Base-by-base conservation (phyloP, 305 asterid genomes). In the Caryopteris hybrid region DNA sequence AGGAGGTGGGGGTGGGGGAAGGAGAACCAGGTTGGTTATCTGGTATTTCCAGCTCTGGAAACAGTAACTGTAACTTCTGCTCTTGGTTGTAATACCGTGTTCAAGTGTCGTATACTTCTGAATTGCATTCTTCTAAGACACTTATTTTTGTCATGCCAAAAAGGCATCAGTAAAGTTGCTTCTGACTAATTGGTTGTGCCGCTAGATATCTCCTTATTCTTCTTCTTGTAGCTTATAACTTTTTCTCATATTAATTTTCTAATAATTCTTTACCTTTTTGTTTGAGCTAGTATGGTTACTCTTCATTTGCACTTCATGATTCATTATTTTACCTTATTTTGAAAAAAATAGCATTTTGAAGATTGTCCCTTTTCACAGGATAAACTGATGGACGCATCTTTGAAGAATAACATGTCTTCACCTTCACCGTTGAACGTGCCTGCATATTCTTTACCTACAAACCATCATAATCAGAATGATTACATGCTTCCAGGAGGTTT, bases 401-500 rank as follows among this genome's bases (percentile, higher is more conserved):
- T 83, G 72, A 84, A 78, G 86, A 81, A 69, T 79, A 74, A 69
- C 50, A 68, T 74, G 33, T 34, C 86, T 50, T 79, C 90, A 74
- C 66, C 86, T 74, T 81, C 91, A 46, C 60, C 84, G 39, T 22
- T 77, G 67, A 81, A 77, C 31, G 47, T 83, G 80, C 81, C 83
- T 75, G 72, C 86, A 66, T 83, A 78, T 85, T 80, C 90, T 68
- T 51, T 81, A 61, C 67, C 85, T 31, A 70, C 79, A 59, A 85
- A 72, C 68, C 82, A 77, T 72, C 83, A 45, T 29, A 78, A 70
- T 48, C 88, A 56, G 56, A 78, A 60, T 66, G 74, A 78, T 54
- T 38, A 69, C 75, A 57, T 82, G 76, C 76, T 76, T 67, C 65
- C 83, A 46, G 94, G 83, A 83, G 86, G 94, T 85, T 78, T 74